Conservation (phyloP, 2,329 filamentous ascomycete species). For the Nannizziopsis barbatae region DNA sequence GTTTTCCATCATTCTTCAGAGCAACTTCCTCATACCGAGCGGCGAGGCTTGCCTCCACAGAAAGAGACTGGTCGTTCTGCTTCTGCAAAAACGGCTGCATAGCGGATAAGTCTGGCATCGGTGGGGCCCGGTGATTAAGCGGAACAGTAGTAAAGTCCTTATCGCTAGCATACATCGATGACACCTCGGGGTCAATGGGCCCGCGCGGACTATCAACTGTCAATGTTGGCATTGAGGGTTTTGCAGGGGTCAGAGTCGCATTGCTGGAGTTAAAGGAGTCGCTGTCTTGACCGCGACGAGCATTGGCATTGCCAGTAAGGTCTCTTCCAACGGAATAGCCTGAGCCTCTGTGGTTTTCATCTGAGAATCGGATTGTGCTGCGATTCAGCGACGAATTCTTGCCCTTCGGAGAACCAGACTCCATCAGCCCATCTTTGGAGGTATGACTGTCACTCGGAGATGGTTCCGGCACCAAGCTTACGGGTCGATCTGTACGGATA, state of each 20-base stretch:
- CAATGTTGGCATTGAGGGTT: neutral
- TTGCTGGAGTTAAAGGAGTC: constrained; percentile 6
- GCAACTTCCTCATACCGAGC: constrained; percentile 34
- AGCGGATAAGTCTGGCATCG: neutral
- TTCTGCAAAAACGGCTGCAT: neutral
- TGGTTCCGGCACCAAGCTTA: constrained; percentile 38
- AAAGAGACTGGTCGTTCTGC: constrained; percentile 23
- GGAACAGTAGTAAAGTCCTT: constrained; percentile 13
- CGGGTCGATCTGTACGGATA: constrained; percentile 36
- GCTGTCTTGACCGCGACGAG: neutral
- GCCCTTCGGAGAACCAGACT: constrained; percentile 17
- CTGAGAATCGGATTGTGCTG: constrained; percentile 3
- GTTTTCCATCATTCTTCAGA: constrained; percentile 27
- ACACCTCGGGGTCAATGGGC: constrained; percentile 11
- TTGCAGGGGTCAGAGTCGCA: constrained; percentile 4
- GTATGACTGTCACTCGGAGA: constrained; percentile 44
- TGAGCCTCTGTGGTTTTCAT: neutral
- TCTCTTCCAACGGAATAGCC: neutral
- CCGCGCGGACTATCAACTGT: neutral
- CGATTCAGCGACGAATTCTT: constrained; percentile 2
- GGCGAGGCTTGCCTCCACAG: constrained; percentile 36
- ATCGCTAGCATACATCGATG: constrained; percentile 13
- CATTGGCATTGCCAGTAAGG: neutral
- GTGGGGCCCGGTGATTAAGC: constrained; percentile 4
- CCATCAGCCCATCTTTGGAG: constrained; percentile 41